Evolutionary conservation across 2,329 filamentous ascomycete genomes (phyloP), one percentile per base, ranked within the genome.

Genomic region (Fusarium redolens): DNA sequence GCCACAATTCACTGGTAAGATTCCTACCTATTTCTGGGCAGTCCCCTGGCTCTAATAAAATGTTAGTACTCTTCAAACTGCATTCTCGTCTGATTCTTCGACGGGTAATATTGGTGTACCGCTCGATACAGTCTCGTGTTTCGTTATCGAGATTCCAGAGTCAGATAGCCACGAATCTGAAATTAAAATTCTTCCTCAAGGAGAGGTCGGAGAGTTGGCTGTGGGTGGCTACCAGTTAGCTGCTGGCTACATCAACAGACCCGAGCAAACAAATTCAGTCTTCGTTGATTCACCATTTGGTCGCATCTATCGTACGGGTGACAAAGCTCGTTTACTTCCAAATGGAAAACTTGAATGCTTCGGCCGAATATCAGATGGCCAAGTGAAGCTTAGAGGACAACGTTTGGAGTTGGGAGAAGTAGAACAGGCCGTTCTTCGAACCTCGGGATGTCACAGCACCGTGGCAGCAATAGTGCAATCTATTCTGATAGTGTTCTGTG

Each of bases 351-450:
- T 98, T n/a, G 93, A 97, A 79, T 97, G 93, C 77, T 86, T 95
- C 38, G 95, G 95, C 0, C 91, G 95, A 15, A 91, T 97, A 17
- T 88, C 89, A 4, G 89, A 90, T 55, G 94, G 93, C 1, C 95
- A 98, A 80, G 91, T 97, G 56, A 97, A 97, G 81, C 85, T 97
- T 12, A 89, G 94, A 59, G 95, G 95, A 3, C 95, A 97, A 81
- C 87, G 94, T 54, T 88, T 97, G 56, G 93, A 96, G 77, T 88
- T 96, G 8, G 93, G 93, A 1, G 94, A 95, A 77, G 86, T 95
- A 25, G 93, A 96, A 78, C 89, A 93, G 73, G 92, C 89, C 2
- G 86, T 91, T 5, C 85, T 92, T 48, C 88, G 88, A 61, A 87
- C 89, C 1, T 78, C 84, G 0, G 89, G 88, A 1, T 91, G 94